These are phyloP conservation scores for Platanthera zijinensis DNA, from an alignment of 106 monocot genomes.

Conservation along the genomic window DNA sequence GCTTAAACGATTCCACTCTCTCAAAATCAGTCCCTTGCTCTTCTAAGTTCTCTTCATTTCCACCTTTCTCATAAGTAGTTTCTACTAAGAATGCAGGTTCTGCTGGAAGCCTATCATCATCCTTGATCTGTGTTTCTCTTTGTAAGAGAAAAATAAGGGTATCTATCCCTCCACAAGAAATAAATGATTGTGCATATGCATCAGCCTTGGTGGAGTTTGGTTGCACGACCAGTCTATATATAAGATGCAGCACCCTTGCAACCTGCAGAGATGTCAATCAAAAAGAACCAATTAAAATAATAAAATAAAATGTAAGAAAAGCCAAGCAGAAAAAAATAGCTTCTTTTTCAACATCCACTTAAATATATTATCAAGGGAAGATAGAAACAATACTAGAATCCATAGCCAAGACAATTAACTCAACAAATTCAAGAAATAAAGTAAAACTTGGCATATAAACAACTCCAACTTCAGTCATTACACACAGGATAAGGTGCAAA, in stretches of 20 bases:
- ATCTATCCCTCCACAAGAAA: conserved; percentile 80
- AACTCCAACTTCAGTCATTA: neutral
- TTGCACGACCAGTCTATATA: conserved; percentile 86
- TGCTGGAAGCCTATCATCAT: conserved; percentile 42
- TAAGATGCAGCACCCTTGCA: conserved; percentile 89
- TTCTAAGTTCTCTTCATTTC: conserved; percentile 3
- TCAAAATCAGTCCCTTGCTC: neutral
- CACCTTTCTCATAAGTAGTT: conserved; percentile 6
- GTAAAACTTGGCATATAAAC: neutral
- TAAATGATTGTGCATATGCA: conserved; percentile 71
- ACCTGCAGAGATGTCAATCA: conserved; percentile 38
- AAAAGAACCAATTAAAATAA: neutral
- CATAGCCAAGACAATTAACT: neutral
- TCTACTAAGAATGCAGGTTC: conserved; percentile 16
- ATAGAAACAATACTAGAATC: neutral
- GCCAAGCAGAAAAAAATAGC: neutral
- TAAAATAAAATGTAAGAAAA: neutral
- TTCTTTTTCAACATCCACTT: neutral
- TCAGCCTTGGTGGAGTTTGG: conserved; percentile 75
- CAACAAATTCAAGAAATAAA: neutral
- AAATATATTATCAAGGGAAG: neutral
- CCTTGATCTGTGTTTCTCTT: conserved; percentile 61
- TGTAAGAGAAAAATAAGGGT: conserved; percentile 85
- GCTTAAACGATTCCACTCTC: neutral
- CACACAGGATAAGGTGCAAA: neutral